These are phyloP conservation scores for Murraya paniculata DNA, from an alignment of 345 rosid genomes.

Conservation along the genomic window DNA sequence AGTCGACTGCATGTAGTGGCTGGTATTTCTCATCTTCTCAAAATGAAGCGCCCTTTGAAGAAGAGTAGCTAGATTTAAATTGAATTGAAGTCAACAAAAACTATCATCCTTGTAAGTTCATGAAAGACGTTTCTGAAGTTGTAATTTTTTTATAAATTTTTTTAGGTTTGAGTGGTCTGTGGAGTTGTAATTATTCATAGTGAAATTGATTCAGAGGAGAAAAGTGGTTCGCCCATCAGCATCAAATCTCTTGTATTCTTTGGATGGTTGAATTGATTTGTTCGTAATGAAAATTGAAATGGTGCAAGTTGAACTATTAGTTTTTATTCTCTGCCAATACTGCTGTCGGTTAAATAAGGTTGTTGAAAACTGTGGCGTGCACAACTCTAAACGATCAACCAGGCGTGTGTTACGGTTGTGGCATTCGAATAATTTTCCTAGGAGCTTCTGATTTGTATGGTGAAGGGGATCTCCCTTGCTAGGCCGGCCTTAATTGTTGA, in stretches of 20 bases:
- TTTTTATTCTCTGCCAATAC: too few species aligned
- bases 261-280: background rate
- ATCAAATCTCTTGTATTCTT: background rate
- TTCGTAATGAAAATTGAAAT: background rate
- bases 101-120: background rate
- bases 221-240: background rate
- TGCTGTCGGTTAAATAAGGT: background rate
- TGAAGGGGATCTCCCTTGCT: background rate
- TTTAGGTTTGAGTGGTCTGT: too few species aligned
- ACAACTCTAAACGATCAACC: background rate
- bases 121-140: background rate
- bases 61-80: conserved; percentile 2
- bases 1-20: conserved; percentile 89
- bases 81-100: background rate
- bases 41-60: conserved; percentile 48
- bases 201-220: background rate
- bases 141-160: too few species aligned
- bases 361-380: background rate
- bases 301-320: background rate
- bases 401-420: background rate
- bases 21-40: conserved; percentile 84
- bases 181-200: background rate
- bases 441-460: background rate
- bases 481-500: too few species aligned
- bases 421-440: background rate